Evolutionary conservation across 2,329 filamentous ascomycete genomes (phyloP).

Genomic region (Dactylellina leptospora): DNA sequence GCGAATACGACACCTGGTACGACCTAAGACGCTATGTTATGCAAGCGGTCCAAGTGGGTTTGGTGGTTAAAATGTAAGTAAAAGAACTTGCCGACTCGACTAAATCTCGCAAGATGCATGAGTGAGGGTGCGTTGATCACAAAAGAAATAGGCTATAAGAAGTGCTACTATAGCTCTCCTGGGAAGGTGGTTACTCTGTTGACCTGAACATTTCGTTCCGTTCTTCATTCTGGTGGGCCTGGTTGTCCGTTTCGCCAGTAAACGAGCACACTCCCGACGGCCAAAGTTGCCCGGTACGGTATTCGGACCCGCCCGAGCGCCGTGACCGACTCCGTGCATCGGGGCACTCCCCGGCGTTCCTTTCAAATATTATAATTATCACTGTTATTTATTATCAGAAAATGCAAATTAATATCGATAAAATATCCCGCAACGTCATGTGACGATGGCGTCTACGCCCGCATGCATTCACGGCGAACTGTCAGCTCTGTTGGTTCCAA

Average conservation of each 20-base stretch:
- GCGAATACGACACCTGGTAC: background rate
- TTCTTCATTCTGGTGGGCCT: background rate
- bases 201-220: background rate
- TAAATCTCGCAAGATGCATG: constrained; percentile 21
- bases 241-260: background rate
- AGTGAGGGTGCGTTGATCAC: constrained; percentile 32
- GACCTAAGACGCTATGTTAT: background rate
- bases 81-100: background rate
- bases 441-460: background rate
- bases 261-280: background rate
- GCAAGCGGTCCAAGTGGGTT: background rate
- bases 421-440: background rate
- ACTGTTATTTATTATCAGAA: no score
- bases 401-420: background rate
- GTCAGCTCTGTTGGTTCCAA: no score
- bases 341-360: constrained; percentile 8
- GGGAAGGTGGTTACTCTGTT: constrained; percentile 11
- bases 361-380: no score
- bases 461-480: no score
- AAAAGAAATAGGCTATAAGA: constrained; percentile 50
- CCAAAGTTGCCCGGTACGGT: background rate
- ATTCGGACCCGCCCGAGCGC: background rate
- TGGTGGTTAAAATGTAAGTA: constrained; percentile 1
- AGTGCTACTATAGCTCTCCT: constrained; percentile 19
- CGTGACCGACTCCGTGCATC: background rate